Evolutionary conservation across 768 basidiomycete genomes (phyloP).

Genomic region (Clitopilus hobsonii): DNA sequence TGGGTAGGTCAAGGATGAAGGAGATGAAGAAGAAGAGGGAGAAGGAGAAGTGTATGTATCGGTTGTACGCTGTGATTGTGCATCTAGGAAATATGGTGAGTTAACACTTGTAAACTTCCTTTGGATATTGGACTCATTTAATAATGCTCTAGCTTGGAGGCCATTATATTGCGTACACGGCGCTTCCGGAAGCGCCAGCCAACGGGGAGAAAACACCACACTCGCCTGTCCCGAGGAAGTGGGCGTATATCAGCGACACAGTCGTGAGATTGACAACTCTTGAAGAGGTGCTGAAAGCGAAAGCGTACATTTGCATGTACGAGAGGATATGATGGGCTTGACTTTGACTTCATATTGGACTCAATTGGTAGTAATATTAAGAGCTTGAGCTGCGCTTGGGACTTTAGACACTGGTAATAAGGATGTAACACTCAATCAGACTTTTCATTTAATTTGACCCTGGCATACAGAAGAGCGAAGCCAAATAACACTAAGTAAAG

Average conservation of each 20-base stretch:
- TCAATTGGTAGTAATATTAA: no score
- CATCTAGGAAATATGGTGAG: constrained; percentile 85
- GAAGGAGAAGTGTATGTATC: constrained; percentile 51
- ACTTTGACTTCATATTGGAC: not conserved
- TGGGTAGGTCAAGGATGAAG: constrained; percentile 30
- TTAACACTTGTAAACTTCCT: constrained; percentile 6
- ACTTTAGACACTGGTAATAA: no score
- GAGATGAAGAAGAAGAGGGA: constrained; percentile 21
- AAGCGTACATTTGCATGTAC: constrained; percentile 94
- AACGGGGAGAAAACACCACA: constrained; percentile 4
- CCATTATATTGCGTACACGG: constrained; percentile 85
- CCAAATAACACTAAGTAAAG: not conserved
- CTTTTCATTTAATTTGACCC: no score
- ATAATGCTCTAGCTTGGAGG: constrained; percentile 62
- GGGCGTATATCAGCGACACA: constrained; percentile 93
- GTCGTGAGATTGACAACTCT: constrained; percentile 74
- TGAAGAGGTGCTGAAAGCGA: constrained; percentile 87
- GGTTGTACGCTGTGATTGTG: constrained; percentile 78
- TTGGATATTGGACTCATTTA: constrained; percentile 1
- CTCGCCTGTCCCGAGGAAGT: constrained; percentile 44
- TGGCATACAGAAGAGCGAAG: not conserved
- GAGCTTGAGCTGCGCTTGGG: no score
- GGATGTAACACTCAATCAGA: no score
- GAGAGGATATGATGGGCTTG: constrained; percentile 54
- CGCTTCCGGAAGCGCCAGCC: constrained; percentile 43